These are phyloP conservation scores for Thymus mandschuricus DNA, from an alignment of 257 asterid species.

Conservation along the genomic window DNA sequence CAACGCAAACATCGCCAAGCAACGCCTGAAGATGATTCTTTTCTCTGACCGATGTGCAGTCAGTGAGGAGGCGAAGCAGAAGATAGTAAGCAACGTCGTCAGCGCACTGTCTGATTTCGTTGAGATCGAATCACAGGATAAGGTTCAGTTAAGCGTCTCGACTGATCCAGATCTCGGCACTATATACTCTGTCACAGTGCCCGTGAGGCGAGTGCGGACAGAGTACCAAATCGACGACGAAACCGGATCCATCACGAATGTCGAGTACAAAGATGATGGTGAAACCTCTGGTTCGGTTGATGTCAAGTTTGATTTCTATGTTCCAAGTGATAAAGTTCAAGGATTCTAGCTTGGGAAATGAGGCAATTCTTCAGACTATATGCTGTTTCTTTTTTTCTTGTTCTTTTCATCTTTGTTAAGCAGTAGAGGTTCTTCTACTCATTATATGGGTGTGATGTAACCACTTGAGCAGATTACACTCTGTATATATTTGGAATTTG, in stretches of 20 bases:
- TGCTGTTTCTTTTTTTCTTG: not conserved
- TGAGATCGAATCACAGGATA: constrained; percentile 93
- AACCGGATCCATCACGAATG: constrained; percentile 68
- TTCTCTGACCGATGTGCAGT: constrained; percentile 95
- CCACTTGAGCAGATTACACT: constrained; percentile 33
- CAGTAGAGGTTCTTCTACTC: constrained; percentile 20
- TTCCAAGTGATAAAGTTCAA: constrained; percentile 59
- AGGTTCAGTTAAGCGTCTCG: constrained; percentile 84
- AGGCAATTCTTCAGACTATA: constrained; percentile 23
- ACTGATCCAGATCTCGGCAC: constrained; percentile 92
- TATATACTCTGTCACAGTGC: constrained; percentile 84
- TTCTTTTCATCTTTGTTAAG: not conserved
- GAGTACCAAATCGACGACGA: constrained; percentile 82
- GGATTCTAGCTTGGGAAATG: constrained; percentile 37
- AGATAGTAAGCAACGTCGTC: constrained; percentile 82
- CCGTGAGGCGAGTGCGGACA: constrained; percentile 65
- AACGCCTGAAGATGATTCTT: constrained; percentile 89
- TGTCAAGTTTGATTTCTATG: constrained; percentile 89
- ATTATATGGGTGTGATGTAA: constrained; percentile 30
- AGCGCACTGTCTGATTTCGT: constrained; percentile 82
- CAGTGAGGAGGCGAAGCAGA: constrained; percentile 92
- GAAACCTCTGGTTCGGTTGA: constrained; percentile 86
- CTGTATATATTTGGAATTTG: constrained; percentile 41
- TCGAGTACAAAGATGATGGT: constrained; percentile 83
- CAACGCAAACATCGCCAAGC: constrained; percentile 88